Evolutionary conservation across 2,329 filamentous ascomycete genomes (phyloP), one percentile per base, ranked within the genome.

Genomic region (Colletotrichum sp.): DNA sequence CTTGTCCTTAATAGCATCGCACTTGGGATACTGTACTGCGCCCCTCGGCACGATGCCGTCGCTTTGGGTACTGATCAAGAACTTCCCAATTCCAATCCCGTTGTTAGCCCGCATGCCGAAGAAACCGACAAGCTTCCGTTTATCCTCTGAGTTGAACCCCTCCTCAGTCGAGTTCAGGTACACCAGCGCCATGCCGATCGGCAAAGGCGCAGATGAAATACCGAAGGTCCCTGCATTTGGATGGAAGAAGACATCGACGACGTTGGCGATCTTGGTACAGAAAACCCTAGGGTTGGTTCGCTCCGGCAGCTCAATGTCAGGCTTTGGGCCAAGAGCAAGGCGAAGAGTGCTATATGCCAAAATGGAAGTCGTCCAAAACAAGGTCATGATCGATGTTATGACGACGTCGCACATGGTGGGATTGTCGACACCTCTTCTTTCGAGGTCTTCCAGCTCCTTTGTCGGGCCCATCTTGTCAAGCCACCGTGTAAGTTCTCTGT

Each of bases 191-290:
- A 77, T 76, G 66, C 76, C 73, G 1, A 77, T 70, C 21, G 78
- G 77, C 9, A 78, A 71, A 12, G 77, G 71, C 16, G 77, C 67
- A 7, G 66, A 71, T 21, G 70, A 66, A 13, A 76, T 67, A 3
- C 76, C 76, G 12, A 76, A 78, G 1, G 58, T 70, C 4, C 78
- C 78, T 8, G 76, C 76, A 3, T 65, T 43, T 3, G 76, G 73
- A 16, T 73, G 71, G 48, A 79, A 70, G 34, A 79, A 76, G 9
- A 78, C 38, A 16, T 73, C 76, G 36, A 77, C 48, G 15, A 73
- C 60, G 58, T 76, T 58, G 36, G 76, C 75, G 32, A 79, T 77
- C 36, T 71, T 71, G n/a, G 66, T 26, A 62, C 78, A 79, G 60
- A 75, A 79, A 3, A 62, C 2, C 16, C 56, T 55, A 12, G 77